Base-by-base conservation (phyloP, 2,329 filamentous ascomycete species). In the Aciculosporium take region DNA sequence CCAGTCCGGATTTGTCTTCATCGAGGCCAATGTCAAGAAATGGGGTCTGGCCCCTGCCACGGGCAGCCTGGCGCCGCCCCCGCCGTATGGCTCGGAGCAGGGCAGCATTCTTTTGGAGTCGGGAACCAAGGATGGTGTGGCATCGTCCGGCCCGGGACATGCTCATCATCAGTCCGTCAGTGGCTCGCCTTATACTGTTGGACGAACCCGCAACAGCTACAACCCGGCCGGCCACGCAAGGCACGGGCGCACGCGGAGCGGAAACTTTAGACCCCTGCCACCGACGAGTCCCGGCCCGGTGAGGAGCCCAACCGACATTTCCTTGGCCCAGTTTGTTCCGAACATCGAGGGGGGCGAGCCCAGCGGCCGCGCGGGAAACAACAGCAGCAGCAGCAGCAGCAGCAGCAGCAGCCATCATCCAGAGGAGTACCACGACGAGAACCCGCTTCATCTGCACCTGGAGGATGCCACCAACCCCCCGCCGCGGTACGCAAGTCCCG, bases 21-120 rank as follows among this genome's bases (percentile, higher is more conserved):
- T 98, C 52, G 91, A 98, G 63, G 91, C 89, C 47, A 98, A 98
- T 55, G 91, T 98, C 46, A 98, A 98, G 76, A 98, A 96, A 69
- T 98, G 91, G 91, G 91, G 91, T 2, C 68, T 98, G 42, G 91
- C 91, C 37, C 91, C 91, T 5, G 93, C 93, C 74, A 95, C 86
- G 1, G 91, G 91, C 45, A 94, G 86, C 54, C 71, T 98, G 45
- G 91, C 91, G 23, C 91, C 91, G 13, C 91, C 91, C 33, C 91
- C 91, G 39, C 91, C 91, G 1, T 98, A 98, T 57, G 91, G 91
- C 37, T 94, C 86, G 47, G 91, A 96, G 64, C 87, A 94, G 62
- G 91, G 91, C 53, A 95, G 88, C 56, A 95, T 98, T 51, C 69
- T 98, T 23, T 74, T 98, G 10, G 91, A 95, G 58, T 80, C 85